Percentiles rank a stretch among this genome's conserved stretches.
These are phyloP conservation scores for Gaultheria prostrata DNA, from an alignment of 148 eudicot genomes.

Conservation along the genomic window DNA sequence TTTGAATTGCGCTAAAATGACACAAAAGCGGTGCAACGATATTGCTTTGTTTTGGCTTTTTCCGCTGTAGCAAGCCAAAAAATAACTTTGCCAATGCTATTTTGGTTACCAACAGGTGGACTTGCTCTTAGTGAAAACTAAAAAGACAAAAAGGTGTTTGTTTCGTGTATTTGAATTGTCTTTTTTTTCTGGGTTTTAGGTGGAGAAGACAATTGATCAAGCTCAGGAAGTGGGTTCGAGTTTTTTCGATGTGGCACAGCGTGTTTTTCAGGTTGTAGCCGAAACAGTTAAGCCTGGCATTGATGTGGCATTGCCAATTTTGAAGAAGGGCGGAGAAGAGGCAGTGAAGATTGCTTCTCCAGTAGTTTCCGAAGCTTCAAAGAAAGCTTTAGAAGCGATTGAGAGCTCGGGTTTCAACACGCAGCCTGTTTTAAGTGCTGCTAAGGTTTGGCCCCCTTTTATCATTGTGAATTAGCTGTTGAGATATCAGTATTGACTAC, in stretches of 20 bases:
- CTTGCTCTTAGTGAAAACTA: too few relatives aligned
- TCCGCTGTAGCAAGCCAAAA: too few relatives aligned
- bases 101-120: too few relatives aligned
- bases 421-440: slow-evolving; percentile 63
- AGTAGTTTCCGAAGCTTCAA: slow-evolving; percentile 64
- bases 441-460: slow-evolving; percentile 50
- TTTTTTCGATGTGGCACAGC: slow-evolving; percentile 45
- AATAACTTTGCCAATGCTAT: too few relatives aligned
- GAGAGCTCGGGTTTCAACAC: slow-evolving; percentile 77
- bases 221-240: slow-evolving; percentile 70
- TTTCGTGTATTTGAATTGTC: background rate
- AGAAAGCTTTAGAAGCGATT: slow-evolving; percentile 85
- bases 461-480: background rate
- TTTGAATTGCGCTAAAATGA: too few relatives aligned
- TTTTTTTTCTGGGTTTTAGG: slow-evolving; percentile 39
- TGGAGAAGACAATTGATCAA: slow-evolving; percentile 75
- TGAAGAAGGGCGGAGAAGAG: slow-evolving; percentile 75
- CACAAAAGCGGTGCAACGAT: too few relatives aligned
- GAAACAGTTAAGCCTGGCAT: slow-evolving; percentile 68
- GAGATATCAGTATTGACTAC: background rate
- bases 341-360: slow-evolving; percentile 77
- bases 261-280: slow-evolving; percentile 41
- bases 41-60: too few relatives aligned
- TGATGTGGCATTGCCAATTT: slow-evolving; percentile 70
- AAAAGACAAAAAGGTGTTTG: background rate